Evolutionary conservation across 2,329 filamentous ascomycete genomes (phyloP), one percentile per base, ranked within the genome.

Genomic region (Pseudocercospora cruenta): DNA sequence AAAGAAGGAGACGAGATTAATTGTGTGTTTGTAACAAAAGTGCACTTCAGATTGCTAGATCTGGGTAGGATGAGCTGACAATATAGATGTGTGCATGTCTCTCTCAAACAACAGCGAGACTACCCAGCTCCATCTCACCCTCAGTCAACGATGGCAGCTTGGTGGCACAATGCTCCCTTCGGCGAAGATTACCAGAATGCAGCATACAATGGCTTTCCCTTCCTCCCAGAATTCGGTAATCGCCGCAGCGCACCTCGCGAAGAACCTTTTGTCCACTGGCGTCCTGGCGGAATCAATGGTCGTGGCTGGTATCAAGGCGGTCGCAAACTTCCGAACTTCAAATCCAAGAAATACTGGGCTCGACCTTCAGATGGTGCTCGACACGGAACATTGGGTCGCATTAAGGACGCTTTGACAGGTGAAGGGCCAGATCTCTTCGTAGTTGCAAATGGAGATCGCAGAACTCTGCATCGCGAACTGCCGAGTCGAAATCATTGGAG

Each of bases 341-440:
- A 78, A 62, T 72, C 77, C n/a, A 74, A 76, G 22, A 78, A 81
- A 57, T 79, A 80, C 72, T 81, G 78, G 65, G 76, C 82, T 14
- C 82, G 82, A 74, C 82, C 82, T 0, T 78, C 78, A 55, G 82
- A 84, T 66, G 80, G 80, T 31, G 79, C 77, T 47, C 75, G 78
- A 19, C 71, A 73, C 1, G 76, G 76, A 0, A 73, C 68, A 1
- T 72, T 74, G 66, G 80, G 81, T 9, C 74, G 82, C 16, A 68
- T 80, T 62, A 82, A 80, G 67, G 82, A 84, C 61, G 77, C 80
- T 19, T 43, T 82, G 24, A 73, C 71, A 1, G 74, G 76, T 59
- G 75, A 79, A 65, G 82, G 82, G 3, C 79, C 82, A 1, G 82
- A 84, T 62, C 80, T 84, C 43, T 81, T 80, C 67, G 71, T 83